Conservation (phyloP, 2,329 filamentous ascomycete species). For the Lecanosticta acicola region DNA sequence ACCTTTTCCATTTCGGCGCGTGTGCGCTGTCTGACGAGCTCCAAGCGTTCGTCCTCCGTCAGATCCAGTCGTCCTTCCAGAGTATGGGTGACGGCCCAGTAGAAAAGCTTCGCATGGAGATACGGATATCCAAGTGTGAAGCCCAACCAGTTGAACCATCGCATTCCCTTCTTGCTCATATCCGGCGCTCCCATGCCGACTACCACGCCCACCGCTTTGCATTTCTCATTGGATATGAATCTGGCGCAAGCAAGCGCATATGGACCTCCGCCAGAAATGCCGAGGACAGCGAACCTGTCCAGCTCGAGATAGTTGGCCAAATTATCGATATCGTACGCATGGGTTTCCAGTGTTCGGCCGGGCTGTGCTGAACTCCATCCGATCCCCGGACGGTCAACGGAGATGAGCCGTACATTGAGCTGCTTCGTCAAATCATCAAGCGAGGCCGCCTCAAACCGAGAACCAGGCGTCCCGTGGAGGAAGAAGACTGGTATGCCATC, state of each 20-base stretch:
- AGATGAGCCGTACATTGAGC: conserved; percentile 37
- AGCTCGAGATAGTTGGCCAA: conserved; percentile 40
- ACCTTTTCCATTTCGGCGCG: neutral
- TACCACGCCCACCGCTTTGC: neutral
- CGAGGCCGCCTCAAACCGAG: conserved; percentile 37
- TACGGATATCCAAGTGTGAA: neutral
- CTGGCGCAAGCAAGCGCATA: conserved; percentile 44
- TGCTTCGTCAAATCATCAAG: conserved; percentile 33
- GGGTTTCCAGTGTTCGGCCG: conserved; percentile 37
- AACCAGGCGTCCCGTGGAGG: conserved; percentile 42
- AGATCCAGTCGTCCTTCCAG: neutral
- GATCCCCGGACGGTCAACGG: conserved; percentile 41
- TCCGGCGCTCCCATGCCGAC: neutral
- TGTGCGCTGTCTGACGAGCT: neutral
- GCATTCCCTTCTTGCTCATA: neutral
- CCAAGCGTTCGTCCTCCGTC: neutral
- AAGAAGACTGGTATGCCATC: conserved; percentile 36
- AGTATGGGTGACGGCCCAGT: neutral
- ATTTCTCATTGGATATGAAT: neutral
- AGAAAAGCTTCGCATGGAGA: neutral
- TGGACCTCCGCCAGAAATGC: conserved; percentile 44
- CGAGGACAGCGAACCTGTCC: conserved; percentile 40
- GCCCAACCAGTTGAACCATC: neutral
- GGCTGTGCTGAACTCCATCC: conserved; percentile 39
- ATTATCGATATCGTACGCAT: conserved; percentile 39